These are phyloP conservation scores for Pseudopyricularia cyperi DNA, from an alignment of 2,329 filamentous ascomycete species.

Conservation along the genomic window DNA sequence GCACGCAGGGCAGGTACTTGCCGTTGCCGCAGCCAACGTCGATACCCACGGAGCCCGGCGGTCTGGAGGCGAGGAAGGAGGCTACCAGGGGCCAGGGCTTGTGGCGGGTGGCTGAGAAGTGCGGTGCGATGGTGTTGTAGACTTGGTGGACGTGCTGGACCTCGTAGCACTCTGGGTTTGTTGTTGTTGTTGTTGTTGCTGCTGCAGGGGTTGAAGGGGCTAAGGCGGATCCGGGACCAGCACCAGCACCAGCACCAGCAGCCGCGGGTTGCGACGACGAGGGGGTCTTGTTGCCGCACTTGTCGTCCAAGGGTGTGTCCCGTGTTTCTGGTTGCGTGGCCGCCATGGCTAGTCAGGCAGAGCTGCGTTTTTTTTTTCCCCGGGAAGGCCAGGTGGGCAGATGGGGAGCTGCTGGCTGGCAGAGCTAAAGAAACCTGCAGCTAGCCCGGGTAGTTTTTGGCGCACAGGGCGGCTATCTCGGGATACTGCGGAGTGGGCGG, in stretches of 20 bases:
- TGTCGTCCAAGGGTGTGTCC: background rate
- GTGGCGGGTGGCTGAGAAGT: slow-evolving; percentile 70
- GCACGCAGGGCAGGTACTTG: slow-evolving; percentile 54
- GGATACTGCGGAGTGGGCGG: no score
- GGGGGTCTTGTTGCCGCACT: background rate
- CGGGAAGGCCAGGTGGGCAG: background rate
- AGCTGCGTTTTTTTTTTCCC: background rate
- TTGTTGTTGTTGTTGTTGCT: background rate
- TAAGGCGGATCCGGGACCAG: background rate
- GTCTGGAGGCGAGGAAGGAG: slow-evolving; percentile 54
- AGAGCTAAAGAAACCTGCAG: no score
- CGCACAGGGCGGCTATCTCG: no score
- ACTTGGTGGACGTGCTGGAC: slow-evolving; percentile 78
- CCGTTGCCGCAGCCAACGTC: slow-evolving; percentile 96
- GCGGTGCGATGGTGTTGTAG: slow-evolving; percentile 75
- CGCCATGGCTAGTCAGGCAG: background rate
- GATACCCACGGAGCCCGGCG: slow-evolving; percentile 64
- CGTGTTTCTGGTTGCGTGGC: background rate
- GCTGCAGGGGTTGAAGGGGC: background rate
- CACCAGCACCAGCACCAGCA: background rate
- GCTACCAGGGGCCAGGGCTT: slow-evolving; percentile 90
- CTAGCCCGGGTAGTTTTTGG: no score
- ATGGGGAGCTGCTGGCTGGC: no score
- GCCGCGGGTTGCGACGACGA: background rate
- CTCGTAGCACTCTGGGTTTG: slow-evolving; percentile 49